A percentile compares a stretch with the other conserved stretches of the same genome.
Conservation (phyloP, 805 yeast species). For the Saturnispora bothae region DNA sequence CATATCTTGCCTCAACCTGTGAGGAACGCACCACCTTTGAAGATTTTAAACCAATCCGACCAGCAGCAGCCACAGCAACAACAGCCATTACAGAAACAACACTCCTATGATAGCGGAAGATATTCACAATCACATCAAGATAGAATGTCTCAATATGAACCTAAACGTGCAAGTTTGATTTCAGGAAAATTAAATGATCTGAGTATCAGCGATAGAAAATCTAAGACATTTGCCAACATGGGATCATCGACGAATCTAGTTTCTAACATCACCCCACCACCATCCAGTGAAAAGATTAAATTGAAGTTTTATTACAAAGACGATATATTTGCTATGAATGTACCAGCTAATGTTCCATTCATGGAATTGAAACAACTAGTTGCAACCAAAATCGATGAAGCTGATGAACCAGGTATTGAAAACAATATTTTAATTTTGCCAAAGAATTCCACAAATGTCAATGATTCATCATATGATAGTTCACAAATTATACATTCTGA, state of each 20-base stretch:
- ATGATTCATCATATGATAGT: slow-evolving; percentile 15
- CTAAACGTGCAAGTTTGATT: slow-evolving; percentile 11
- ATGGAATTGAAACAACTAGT: slow-evolving; percentile 20
- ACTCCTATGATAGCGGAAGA: slow-evolving; percentile 35
- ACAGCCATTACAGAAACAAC: slow-evolving; percentile 9
- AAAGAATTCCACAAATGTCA: slow-evolving; percentile 19
- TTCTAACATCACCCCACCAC: slow-evolving; percentile 9
- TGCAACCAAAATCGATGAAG: slow-evolving; percentile 25
- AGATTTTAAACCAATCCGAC: slow-evolving; percentile 18
- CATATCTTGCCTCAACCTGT: slow-evolving; percentile 20
- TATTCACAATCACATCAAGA: slow-evolving; percentile 40
- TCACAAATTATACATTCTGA: slow-evolving; percentile 18
- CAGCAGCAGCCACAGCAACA: slow-evolving; percentile 10
- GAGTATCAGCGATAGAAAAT: slow-evolving; percentile 9
- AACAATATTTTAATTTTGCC: slow-evolving; percentile 21
- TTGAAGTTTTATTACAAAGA: slow-evolving; percentile 71
- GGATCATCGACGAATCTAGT: background rate
- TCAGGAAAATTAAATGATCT: slow-evolving; percentile 19
- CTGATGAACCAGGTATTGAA: slow-evolving; percentile 18
- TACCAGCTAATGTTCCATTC: slow-evolving; percentile 19
- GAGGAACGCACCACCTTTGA: slow-evolving; percentile 25
- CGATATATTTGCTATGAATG: slow-evolving; percentile 62
- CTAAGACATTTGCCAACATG: background rate
- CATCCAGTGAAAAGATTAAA: slow-evolving; percentile 34
- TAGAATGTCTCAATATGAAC: slow-evolving; percentile 41